phyloP scores from a whole-genome alignment of 1,284 basidiomycete species.

The Tilletia horrida region DNA sequence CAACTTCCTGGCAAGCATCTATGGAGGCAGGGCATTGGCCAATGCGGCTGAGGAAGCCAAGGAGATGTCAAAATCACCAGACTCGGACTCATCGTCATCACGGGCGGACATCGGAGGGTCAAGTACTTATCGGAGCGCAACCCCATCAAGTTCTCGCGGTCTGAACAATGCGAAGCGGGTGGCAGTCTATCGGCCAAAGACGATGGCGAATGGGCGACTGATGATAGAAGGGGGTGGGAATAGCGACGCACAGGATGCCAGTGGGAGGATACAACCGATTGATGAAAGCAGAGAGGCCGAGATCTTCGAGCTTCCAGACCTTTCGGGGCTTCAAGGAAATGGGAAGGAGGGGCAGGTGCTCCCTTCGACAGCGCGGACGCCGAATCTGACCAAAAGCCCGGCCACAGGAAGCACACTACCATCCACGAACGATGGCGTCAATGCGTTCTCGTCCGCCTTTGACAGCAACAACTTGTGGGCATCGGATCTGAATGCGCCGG shows the following conservation, averaged over 20 bases:
- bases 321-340: neutral
- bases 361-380: neutral
- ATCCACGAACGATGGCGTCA: neutral
- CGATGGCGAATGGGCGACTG: neutral
- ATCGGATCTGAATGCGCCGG: too few species aligned
- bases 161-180: constrained; percentile 1
- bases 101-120: too few species aligned
- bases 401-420: neutral
- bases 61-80: neutral
- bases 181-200: constrained; percentile 10
- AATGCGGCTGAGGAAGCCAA: neutral
- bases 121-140: neutral
- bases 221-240: constrained; percentile 2
- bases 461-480: too few species aligned
- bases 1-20: constrained; percentile 87
- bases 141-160: neutral
- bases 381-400: neutral
- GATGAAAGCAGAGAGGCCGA: neutral
- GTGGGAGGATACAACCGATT: neutral
- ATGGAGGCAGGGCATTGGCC: constrained; percentile 61
- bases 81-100: neutral
- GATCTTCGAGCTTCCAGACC: constrained; percentile 8
- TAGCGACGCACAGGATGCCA: neutral
- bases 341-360: neutral
- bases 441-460: too few species aligned